phyloP scores from a whole-genome alignment of 2,329 filamentous ascomycete genomes.

The Blumeriella jaapii region DNA sequence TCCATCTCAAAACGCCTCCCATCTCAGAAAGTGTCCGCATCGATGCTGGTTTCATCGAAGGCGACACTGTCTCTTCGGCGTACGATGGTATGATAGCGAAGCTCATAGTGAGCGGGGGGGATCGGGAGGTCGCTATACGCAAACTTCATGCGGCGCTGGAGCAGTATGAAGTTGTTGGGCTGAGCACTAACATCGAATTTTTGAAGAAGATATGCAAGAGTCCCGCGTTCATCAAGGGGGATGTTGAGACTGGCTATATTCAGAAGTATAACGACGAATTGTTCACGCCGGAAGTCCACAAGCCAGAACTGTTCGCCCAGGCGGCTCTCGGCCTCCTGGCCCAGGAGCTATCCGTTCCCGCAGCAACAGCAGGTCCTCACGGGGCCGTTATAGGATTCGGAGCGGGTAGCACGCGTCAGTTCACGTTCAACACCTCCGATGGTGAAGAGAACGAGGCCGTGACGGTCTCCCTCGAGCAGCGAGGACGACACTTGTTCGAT shows the following conservation, averaged over 20 bases:
- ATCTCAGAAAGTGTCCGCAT: conserved; percentile 67
- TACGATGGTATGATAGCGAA: conserved; percentile 99
- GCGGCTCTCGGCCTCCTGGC: conserved; percentile 67
- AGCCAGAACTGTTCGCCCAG: conserved; percentile 71
- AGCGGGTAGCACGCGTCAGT: conserved; percentile 18
- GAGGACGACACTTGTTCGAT: conserved; percentile 28
- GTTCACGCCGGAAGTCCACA: conserved; percentile 51
- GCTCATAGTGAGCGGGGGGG: conserved; percentile 77
- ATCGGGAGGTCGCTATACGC: conserved; percentile 68
- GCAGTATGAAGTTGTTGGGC: conserved; percentile 83
- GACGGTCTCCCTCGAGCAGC: conserved; percentile 24
- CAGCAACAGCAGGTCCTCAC: conserved; percentile 29
- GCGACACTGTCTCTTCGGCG: conserved; percentile 83
- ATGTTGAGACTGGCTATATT: conserved; percentile 95
- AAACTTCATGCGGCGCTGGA: conserved; percentile 72
- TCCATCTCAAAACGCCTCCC: conserved; percentile 68
- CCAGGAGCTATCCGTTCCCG: conserved; percentile 31
- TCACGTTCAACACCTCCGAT: conserved; percentile 17
- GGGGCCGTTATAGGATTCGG: conserved; percentile 40
- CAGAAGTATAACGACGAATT: conserved; percentile 74
- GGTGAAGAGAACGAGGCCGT: conserved; percentile 10
- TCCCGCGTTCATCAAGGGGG: conserved; percentile 69
- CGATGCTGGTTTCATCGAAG: conserved; percentile 84
- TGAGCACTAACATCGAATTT: conserved; percentile 95
- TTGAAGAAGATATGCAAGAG: conserved; percentile 78